Evolutionary conservation across 2,329 filamentous ascomycete genomes (phyloP), one percentile per base, ranked within the genome.

Genomic region (Talaromyces sp.): DNA sequence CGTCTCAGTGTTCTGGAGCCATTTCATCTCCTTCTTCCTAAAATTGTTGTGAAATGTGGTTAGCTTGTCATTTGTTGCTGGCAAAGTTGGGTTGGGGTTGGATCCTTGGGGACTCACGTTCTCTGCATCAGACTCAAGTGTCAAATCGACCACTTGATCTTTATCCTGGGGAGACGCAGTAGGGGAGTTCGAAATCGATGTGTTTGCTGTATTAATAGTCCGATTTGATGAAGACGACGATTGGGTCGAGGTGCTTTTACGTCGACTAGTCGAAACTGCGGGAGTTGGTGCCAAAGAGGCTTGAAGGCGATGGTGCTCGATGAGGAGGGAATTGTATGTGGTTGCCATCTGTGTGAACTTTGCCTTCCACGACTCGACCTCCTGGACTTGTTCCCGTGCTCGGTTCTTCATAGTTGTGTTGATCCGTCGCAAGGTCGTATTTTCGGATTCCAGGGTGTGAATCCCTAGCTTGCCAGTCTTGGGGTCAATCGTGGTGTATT

Each of bases 11-110:
- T 41, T 47, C 52, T 53, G 54, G 4, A 73, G 62, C 70, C 70
- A 73, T 13, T 43, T 22, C 45, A 71, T 70, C 22, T 63, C 55
- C 44, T 72, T 73, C 22, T 59, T 62, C 41, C 60, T 65, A 46
- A 72, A 56, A 5, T 60, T 52, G 8, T 54, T 56, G n/a, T 63
- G 60, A 24, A 69, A 60, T 16, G 58, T 52, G 40, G 51, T 51
- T 19, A 58, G 49, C 22, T 29, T 17, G 36, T 13, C 10, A 16
- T 39, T n/a, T 19, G 19, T 32, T 27, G 5, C 9, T 27, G 30
- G 32, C 32, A 22, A 16, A 17, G 19, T 8, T 14, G 19, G 3
- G 13, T 20, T 36, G 24, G 32, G 4, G 22, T 33, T 11, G 35
- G 35, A 36, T 49, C 52, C 49, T 52, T 30, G 49, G 49, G 49